Conservation (phyloP, 2,329 filamentous ascomycete species). For the Monilinia polystroma region DNA sequence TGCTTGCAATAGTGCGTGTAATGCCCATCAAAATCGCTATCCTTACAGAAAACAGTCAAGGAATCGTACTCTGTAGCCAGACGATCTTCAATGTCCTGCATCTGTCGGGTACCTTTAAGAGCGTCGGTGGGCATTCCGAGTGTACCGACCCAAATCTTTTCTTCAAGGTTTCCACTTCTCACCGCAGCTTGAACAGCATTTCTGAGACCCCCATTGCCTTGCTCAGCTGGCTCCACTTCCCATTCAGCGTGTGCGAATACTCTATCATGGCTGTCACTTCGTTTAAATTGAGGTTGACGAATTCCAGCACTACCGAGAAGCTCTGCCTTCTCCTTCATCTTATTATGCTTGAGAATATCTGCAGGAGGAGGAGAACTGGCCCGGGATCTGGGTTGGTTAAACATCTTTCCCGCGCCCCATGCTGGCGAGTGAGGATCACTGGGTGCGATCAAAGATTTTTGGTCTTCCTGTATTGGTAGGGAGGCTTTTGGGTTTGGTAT, state of each 20-base stretch:
- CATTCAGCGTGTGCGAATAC: slow-evolving; percentile 78
- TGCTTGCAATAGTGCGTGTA: slow-evolving; percentile 97
- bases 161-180: slow-evolving; percentile 65
- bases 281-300: slow-evolving; percentile 53
- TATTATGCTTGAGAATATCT: slow-evolving; percentile 69
- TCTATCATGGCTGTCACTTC: slow-evolving; percentile 64
- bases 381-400: slow-evolving; percentile 69
- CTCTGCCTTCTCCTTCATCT: slow-evolving; percentile 56
- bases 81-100: slow-evolving; percentile 78
- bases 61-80: slow-evolving; percentile 80
- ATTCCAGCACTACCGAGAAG: slow-evolving; percentile 58
- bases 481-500: slow-evolving; percentile 52
- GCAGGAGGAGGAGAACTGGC: slow-evolving; percentile 72
- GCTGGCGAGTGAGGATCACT: slow-evolving; percentile 72
- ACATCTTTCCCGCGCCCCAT: slow-evolving; percentile 58
- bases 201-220: slow-evolving; percentile 88
- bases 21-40: slow-evolving; percentile 91
- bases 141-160: slow-evolving; percentile 89
- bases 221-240: slow-evolving; percentile 79
- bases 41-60: slow-evolving; percentile 79
- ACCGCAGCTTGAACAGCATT: slow-evolving; percentile 81
- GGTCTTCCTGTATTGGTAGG: slow-evolving; percentile 50
- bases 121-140: slow-evolving; percentile 92
- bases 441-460: slow-evolving; percentile 57
- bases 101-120: slow-evolving; percentile 69